These are phyloP conservation scores for Aureobasidium sp. DNA, from an alignment of 2,329 filamentous ascomycete genomes.

Conservation along the genomic window DNA sequence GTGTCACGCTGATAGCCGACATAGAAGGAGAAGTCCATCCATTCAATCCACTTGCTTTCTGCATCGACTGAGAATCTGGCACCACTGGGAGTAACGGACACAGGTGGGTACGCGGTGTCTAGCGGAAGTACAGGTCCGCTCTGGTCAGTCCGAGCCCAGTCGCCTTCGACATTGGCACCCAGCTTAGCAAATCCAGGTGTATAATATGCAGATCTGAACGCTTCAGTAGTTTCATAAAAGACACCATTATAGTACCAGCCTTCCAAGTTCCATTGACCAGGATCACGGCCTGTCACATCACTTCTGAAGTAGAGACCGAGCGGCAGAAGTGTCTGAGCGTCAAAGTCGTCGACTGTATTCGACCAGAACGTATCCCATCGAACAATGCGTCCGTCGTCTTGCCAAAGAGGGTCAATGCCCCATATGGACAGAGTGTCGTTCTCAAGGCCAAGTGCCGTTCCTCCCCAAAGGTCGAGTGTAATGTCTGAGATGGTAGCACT, in stretches of 20 bases:
- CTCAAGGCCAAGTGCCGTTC: conserved; percentile 32
- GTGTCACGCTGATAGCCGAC: conserved; percentile 44
- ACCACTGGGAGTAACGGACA: conserved; percentile 39
- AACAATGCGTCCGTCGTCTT: conserved; percentile 38
- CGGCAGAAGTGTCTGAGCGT: conserved; percentile 40
- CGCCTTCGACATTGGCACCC: conserved; percentile 42
- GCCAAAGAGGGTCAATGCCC: conserved; percentile 39
- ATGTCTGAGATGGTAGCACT: conserved; percentile 31
- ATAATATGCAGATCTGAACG: conserved; percentile 41
- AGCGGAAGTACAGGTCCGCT: conserved; percentile 34
- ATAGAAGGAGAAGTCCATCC: conserved; percentile 50
- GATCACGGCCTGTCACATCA: conserved; percentile 47
- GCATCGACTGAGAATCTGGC: conserved; percentile 39
- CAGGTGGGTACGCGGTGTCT: conserved; percentile 49
- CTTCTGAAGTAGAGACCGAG: conserved; percentile 37
- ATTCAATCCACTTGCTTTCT: conserved; percentile 41
- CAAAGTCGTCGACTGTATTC: conserved; percentile 33
- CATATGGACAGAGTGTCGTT: conserved; percentile 37
- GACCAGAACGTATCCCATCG: conserved; percentile 45
- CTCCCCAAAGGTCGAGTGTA: conserved; percentile 40
- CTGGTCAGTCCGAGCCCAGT: conserved; percentile 41
- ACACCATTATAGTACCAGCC: conserved; percentile 51
- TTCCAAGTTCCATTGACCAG: conserved; percentile 43
- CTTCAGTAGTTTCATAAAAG: conserved; percentile 44
- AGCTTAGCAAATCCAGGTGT: conserved; percentile 42